Conservation (phyloP, 1,284 basidiomycete genomes). For the Stygiomarasmius scandens region DNA sequence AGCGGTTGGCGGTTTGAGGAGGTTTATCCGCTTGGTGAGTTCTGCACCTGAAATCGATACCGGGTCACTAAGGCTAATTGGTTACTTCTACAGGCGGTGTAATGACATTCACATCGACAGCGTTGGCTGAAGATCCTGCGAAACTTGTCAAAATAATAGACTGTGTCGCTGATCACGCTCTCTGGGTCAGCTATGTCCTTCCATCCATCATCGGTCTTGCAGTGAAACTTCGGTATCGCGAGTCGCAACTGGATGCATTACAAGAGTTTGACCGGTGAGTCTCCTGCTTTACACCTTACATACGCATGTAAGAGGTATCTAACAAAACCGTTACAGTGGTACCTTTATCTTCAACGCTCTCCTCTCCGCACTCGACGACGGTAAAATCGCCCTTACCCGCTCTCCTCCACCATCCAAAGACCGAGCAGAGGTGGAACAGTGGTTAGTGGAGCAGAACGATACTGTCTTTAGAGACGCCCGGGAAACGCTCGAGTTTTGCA, state of each 20-base stretch:
- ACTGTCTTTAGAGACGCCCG: constrained; percentile 22
- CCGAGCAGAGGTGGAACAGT: background rate
- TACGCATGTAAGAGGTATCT: too few species aligned
- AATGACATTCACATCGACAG: constrained; percentile 63
- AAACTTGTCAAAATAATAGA: constrained; percentile 47
- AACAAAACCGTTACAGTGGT: constrained; percentile 32
- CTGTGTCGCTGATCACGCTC: constrained; percentile 55
- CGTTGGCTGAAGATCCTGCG: constrained; percentile 53
- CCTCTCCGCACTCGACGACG: constrained; percentile 52
- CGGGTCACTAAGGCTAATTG: constrained; percentile 13
- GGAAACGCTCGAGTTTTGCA: constrained; percentile 43
- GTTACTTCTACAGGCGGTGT: constrained; percentile 56
- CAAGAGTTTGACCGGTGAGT: constrained; percentile 36
- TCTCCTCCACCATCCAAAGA: constrained; percentile 37
- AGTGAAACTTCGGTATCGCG: constrained; percentile 32
- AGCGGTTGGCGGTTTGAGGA: constrained; percentile 60
- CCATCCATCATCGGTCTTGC: constrained; percentile 60
- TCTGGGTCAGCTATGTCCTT: constrained; percentile 67
- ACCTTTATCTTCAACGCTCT: constrained; percentile 43
- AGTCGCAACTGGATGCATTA: constrained; percentile 35
- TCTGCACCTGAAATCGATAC: background rate
- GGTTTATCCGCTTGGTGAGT: constrained; percentile 64
- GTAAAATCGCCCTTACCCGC: constrained; percentile 50
- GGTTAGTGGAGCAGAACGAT: constrained; percentile 3
- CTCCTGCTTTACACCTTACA: too few species aligned